Evolutionary conservation across 108 stramenopile genomes (phyloP).

Genomic region (Aurantiochytrium sp.): DNA sequence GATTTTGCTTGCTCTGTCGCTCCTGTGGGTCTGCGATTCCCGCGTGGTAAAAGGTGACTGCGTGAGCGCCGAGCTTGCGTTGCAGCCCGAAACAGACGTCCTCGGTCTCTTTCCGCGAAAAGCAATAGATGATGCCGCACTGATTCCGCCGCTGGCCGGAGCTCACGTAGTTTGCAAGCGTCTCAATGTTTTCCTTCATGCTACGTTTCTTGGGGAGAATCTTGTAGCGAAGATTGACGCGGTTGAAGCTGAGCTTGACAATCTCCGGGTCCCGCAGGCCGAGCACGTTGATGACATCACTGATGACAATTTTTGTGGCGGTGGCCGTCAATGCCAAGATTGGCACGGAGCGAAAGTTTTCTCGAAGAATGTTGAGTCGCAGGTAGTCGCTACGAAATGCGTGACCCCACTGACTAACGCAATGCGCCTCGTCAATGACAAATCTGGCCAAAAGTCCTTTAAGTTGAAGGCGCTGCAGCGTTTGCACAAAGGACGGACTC

Average conservation of each 20-base stretch:
- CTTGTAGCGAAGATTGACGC: conserved; percentile 86
- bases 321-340: conserved; percentile 96
- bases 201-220: conserved; percentile 69
- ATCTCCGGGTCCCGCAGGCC: conserved; percentile 33
- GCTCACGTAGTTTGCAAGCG: conserved; percentile 45
- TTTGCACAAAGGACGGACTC: conserved; percentile 61
- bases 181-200: conserved; percentile 58
- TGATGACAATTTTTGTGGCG: conserved; percentile 76
- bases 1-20: conserved; percentile 67
- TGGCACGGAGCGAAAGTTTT: conserved; percentile 84
- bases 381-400: conserved; percentile 87
- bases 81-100: conserved; percentile 62
- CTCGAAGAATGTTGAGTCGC: conserved; percentile 62
- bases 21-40: conserved; percentile 66
- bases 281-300: not conserved
- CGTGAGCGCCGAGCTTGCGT: conserved; percentile 35
- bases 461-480: conserved; percentile 45
- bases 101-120: conserved; percentile 88
- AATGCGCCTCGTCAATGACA: conserved; percentile 97
- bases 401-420: conserved; percentile 86
- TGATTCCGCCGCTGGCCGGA: conserved; percentile 58
- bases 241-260: conserved; percentile 71
- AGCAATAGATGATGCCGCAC: conserved; percentile 92
- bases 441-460: conserved; percentile 75
- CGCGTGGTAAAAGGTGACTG: conserved; percentile 82